Evolutionary conservation across 2,329 filamentous ascomycete genomes (phyloP).

Genomic region (Ophiostoma montium): DNA sequence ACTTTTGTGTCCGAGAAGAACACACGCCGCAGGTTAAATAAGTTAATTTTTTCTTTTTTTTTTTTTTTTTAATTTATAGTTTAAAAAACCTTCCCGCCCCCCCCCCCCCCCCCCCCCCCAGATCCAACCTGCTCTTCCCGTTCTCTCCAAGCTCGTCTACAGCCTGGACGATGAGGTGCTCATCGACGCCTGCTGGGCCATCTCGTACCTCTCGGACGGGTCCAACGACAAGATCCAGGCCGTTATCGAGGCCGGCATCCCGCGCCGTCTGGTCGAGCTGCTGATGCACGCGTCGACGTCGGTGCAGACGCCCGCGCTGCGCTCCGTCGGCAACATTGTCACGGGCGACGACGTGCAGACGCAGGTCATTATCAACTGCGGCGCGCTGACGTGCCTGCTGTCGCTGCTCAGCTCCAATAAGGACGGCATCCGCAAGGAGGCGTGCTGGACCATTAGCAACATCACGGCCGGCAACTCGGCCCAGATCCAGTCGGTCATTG

Average conservation of each 20-base stretch:
- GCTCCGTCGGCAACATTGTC: conserved; percentile 96
- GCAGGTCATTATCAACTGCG: conserved; percentile 98
- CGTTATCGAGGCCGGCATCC: conserved; percentile 95
- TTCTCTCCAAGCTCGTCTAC: conserved; percentile 94
- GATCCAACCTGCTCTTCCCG: conserved; percentile 89
- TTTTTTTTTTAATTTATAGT: neutral
- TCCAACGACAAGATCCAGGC: conserved; percentile 99
- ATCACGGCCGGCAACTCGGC: conserved; percentile 95
- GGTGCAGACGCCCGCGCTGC: conserved; percentile 90
- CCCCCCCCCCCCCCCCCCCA: too few relatives aligned
- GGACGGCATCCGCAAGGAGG: conserved; percentile 97
- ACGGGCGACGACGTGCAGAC: conserved; percentile 98
- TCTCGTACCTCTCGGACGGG: conserved; percentile 94
- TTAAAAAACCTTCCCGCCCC: too few relatives aligned
- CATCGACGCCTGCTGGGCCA: conserved; percentile 98
- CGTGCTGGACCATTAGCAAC: conserved; percentile 99
- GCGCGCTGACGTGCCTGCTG: conserved; percentile 79
- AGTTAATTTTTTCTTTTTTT: too few relatives aligned
- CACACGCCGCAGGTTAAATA: too few relatives aligned
- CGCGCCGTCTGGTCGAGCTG: conserved; percentile 87
- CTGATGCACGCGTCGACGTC: conserved; percentile 97
- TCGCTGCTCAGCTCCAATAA: conserved; percentile 92
- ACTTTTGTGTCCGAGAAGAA: too few relatives aligned
- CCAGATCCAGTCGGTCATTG: conserved; percentile 93
- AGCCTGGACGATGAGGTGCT: conserved; percentile 96